A percentile compares a stretch with the other conserved stretches of the same genome.
These are phyloP conservation scores for Hymenoscyphus occultus DNA, from an alignment of 2,329 filamentous ascomycete species.

Conservation along the genomic window DNA sequence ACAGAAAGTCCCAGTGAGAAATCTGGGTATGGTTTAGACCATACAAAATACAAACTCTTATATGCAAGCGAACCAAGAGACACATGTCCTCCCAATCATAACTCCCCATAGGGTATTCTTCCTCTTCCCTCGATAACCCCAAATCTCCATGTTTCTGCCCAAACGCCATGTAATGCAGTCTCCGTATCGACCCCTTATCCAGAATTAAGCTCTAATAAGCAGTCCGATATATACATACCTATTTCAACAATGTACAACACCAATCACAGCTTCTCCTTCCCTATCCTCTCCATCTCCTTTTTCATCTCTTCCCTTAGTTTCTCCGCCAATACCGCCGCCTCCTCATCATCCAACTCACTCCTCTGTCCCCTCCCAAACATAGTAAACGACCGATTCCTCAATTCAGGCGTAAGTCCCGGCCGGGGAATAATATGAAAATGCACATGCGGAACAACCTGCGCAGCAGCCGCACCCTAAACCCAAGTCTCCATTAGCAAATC, in stretches of 20 bases:
- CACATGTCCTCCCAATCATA: background rate
- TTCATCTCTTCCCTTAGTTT: constrained; percentile 51
- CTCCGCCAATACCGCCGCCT: constrained; percentile 59
- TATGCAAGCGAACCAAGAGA: background rate
- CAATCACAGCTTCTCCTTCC: constrained; percentile 25
- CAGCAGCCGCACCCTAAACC: constrained; percentile 66
- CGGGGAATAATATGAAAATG: constrained; percentile 94
- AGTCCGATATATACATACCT: background rate
- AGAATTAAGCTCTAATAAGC: background rate
- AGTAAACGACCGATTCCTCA: constrained; percentile 60
- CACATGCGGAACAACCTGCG: constrained; percentile 88
- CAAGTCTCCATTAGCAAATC: constrained; percentile 1
- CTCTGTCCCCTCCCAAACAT: constrained; percentile 77
- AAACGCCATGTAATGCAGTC: constrained; percentile 6
- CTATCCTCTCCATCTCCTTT: constrained; percentile 41
- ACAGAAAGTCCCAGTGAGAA: background rate
- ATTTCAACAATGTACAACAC: background rate
- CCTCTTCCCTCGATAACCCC: background rate
- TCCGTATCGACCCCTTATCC: background rate
- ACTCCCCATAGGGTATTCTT: background rate
- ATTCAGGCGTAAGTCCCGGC: constrained; percentile 57
- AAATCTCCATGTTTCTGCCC: background rate
- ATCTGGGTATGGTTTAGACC: background rate
- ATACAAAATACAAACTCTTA: background rate
- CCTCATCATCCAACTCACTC: constrained; percentile 74